These are phyloP conservation scores for Neoboletus magnificus DNA, from an alignment of 768 basidiomycete genomes.

Conservation along the genomic window DNA sequence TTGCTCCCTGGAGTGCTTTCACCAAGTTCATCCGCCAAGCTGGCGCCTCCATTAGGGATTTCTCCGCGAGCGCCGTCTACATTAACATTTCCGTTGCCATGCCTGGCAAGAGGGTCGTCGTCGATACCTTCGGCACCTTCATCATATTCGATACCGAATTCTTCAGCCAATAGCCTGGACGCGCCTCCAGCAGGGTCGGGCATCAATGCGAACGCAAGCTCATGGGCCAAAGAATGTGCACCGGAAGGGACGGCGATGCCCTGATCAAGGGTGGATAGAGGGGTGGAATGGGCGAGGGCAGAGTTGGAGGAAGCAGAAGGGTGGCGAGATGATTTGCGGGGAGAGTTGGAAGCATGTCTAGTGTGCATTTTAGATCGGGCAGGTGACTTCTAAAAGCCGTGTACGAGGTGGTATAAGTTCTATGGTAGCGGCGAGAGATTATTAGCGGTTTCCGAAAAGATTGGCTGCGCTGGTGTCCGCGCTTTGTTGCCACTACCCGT, in stretches of 20 bases:
- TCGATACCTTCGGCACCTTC: constrained; percentile 83
- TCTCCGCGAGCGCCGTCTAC: constrained; percentile 32
- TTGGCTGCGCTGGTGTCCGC: constrained; percentile 1
- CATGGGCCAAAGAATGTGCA: constrained; percentile 75
- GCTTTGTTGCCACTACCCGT: constrained; percentile 3
- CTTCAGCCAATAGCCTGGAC: constrained; percentile 78
- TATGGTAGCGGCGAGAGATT: constrained; percentile 10
- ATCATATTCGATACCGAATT: constrained; percentile 87
- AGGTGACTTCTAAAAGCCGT: not conserved
- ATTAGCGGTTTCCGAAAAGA: constrained; percentile 12
- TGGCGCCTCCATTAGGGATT: constrained; percentile 27
- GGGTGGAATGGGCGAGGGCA: constrained; percentile 21
- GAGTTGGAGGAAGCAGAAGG: constrained; percentile 21
- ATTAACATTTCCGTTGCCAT: constrained; percentile 25
- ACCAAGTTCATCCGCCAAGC: constrained; percentile 45
- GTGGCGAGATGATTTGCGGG: constrained; percentile 31
- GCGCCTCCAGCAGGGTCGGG: constrained; percentile 73
- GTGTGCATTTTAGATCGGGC: constrained; percentile 21
- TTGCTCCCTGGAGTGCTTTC: constrained; percentile 15
- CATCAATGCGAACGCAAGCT: constrained; percentile 83
- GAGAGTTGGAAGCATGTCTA: constrained; percentile 27
- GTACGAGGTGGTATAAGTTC: constrained; percentile 9
- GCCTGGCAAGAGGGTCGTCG: constrained; percentile 23
- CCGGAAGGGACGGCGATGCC: constrained; percentile 29
- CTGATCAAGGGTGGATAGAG: constrained; percentile 34